phyloP scores from a whole-genome alignment of 108 stramenopile genomes.

The Cyclotella atomus region DNA sequence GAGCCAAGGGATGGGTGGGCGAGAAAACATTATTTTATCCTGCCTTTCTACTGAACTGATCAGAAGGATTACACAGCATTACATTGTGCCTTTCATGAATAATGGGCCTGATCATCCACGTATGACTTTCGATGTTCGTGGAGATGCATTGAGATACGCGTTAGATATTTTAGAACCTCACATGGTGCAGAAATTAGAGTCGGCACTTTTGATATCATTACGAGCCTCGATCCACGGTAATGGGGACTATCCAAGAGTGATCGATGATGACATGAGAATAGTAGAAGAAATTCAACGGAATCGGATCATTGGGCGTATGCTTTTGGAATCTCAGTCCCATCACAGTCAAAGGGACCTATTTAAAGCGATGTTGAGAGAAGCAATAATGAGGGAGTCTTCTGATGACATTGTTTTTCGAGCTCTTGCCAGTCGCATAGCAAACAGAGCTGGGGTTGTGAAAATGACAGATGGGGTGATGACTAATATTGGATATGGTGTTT shows the following conservation, averaged over 20 bases:
- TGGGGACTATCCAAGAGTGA: neutral
- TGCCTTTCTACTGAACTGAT: neutral
- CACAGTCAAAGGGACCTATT: too few relatives aligned
- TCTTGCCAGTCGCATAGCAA: neutral
- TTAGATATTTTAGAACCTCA: neutral
- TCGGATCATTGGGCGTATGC: neutral
- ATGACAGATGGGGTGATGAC: neutral
- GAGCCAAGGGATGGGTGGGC: neutral
- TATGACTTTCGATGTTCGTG: neutral
- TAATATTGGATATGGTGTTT: neutral
- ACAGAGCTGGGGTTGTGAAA: conserved; percentile 1
- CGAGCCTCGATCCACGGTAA: too few relatives aligned
- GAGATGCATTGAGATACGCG: neutral
- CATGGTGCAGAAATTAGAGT: neutral
- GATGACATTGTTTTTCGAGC: neutral
- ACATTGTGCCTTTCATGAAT: neutral
- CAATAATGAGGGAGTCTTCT: neutral
- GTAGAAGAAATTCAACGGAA: neutral
- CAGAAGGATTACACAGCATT: neutral
- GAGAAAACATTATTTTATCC: neutral
- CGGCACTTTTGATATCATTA: neutral
- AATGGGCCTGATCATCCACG: neutral
- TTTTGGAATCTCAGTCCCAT: too few relatives aligned
- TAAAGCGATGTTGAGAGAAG: neutral
- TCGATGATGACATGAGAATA: neutral